These are phyloP conservation scores for Neofusicoccum kwambonambiense DNA, from an alignment of 2,329 filamentous ascomycete genomes.

Conservation along the genomic window DNA sequence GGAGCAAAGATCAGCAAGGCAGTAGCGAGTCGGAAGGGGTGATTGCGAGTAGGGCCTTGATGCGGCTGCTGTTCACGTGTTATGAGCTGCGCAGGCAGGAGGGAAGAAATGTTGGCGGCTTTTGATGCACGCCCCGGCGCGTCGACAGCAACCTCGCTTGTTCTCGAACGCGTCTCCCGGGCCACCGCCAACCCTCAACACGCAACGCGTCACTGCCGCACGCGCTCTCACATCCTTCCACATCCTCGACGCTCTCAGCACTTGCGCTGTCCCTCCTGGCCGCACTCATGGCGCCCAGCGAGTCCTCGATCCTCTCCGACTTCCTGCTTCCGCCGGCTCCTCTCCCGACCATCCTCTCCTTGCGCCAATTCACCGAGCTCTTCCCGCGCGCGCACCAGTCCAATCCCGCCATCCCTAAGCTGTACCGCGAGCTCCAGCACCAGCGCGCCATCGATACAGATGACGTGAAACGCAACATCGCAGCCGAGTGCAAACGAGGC, in stretches of 20 bases:
- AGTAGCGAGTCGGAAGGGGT: constrained; percentile 1
- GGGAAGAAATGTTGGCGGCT: constrained; percentile 14
- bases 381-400: constrained; percentile 68
- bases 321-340: constrained; percentile 77
- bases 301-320: constrained; percentile 70
- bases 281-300: constrained; percentile 65
- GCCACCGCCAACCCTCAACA: constrained; percentile 1
- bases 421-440: constrained; percentile 79
- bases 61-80: constrained; percentile 12
- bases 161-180: constrained; percentile 16
- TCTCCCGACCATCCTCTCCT: constrained; percentile 69
- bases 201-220: neutral
- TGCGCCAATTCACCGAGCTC: constrained; percentile 71
- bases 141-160: constrained; percentile 17
- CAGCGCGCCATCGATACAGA: constrained; percentile 70
- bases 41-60: neutral
- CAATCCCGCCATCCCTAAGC: constrained; percentile 64
- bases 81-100: constrained; percentile 5
- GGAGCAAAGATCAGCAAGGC: neutral
- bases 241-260: neutral
- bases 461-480: constrained; percentile 63
- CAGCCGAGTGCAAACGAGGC: constrained; percentile 62
- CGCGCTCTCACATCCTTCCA: neutral
- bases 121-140: constrained; percentile 7
- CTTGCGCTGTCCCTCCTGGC: neutral